Conservation (phyloP, 1,284 basidiomycete species). For the Cutaneotrichosporon sp. region DNA sequence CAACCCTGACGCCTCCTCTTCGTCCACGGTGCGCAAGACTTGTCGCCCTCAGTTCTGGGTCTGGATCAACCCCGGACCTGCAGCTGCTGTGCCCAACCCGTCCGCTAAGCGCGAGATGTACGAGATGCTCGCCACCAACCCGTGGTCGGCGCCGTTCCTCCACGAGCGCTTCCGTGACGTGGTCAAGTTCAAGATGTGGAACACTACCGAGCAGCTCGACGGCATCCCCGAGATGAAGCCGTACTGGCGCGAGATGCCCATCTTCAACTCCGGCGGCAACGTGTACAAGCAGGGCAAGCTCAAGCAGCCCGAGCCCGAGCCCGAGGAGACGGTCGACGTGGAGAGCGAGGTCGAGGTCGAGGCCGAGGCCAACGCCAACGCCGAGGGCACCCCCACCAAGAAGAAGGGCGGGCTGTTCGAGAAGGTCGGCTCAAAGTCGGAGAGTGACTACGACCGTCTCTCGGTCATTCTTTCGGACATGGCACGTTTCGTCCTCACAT, state of each 20-base stretch:
- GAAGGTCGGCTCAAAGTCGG: slow-evolving; percentile 73
- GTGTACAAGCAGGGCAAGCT: slow-evolving; percentile 54
- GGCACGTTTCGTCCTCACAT: slow-evolving; percentile 80
- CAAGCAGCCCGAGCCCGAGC: slow-evolving; percentile 39
- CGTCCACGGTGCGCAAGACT: slow-evolving; percentile 45
- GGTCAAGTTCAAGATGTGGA: slow-evolving; percentile 85
- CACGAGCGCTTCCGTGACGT: slow-evolving; percentile 76
- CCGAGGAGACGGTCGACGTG: not conserved
- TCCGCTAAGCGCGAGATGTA: slow-evolving; percentile 68
- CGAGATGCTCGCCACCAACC: slow-evolving; percentile 67
- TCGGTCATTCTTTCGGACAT: slow-evolving; percentile 84
- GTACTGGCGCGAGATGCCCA: slow-evolving; percentile 69
- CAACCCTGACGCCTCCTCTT: slow-evolving; percentile 29
- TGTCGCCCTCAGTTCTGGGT: slow-evolving; percentile 81
- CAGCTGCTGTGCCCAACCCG: slow-evolving; percentile 68
- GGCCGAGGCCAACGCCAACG: slow-evolving; percentile 13
- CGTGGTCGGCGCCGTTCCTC: slow-evolving; percentile 82
- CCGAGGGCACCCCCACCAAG: slow-evolving; percentile 16
- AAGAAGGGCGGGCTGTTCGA: slow-evolving; percentile 66
- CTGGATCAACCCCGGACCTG: slow-evolving; percentile 79
- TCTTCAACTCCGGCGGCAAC: slow-evolving; percentile 75
- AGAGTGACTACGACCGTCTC: slow-evolving; percentile 71
- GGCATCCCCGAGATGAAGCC: slow-evolving; percentile 72
- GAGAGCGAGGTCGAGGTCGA: slow-evolving; percentile 8
- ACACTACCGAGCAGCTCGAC: slow-evolving; percentile 84